Conservation (phyloP, 2,329 filamentous ascomycete genomes). For the Aspergillus sergii region DNA sequence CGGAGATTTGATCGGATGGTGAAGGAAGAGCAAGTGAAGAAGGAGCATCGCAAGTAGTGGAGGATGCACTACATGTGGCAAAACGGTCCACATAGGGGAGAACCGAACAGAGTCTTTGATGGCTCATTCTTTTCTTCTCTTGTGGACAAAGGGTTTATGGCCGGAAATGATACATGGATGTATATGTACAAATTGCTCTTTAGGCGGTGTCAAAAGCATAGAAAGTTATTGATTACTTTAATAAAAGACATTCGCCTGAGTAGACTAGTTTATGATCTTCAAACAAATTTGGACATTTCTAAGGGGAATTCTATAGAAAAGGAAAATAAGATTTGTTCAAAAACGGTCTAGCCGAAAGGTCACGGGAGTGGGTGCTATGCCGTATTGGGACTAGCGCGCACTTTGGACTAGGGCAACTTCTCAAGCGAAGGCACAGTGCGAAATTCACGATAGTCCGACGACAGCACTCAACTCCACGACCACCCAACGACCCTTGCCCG, state of each 20-base stretch:
- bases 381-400: slow-evolving; percentile 29
- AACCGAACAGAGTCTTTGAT: neutral
- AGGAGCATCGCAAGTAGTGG: slow-evolving; percentile 27
- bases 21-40: slow-evolving; percentile 41
- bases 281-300: neutral
- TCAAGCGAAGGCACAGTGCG: slow-evolving; percentile 49
- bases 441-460: slow-evolving; percentile 45
- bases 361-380: slow-evolving; percentile 31
- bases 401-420: slow-evolving; percentile 43
- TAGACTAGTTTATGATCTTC: neutral
- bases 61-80: neutral
- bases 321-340: slow-evolving; percentile 2
- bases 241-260: neutral
- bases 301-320: neutral
- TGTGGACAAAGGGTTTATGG: neutral
- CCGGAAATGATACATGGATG: neutral
- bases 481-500: slow-evolving; percentile 43
- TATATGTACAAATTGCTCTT: neutral
- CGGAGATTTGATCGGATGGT: slow-evolving; percentile 51
- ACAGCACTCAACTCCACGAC: slow-evolving; percentile 45
- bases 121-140: neutral
- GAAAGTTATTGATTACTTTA: neutral
- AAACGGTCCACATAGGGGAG: neutral
- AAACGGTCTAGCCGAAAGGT: slow-evolving; percentile 14
- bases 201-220: neutral